phyloP scores from a whole-genome alignment of 805 yeast species.

The Yarrowia sp. region DNA sequence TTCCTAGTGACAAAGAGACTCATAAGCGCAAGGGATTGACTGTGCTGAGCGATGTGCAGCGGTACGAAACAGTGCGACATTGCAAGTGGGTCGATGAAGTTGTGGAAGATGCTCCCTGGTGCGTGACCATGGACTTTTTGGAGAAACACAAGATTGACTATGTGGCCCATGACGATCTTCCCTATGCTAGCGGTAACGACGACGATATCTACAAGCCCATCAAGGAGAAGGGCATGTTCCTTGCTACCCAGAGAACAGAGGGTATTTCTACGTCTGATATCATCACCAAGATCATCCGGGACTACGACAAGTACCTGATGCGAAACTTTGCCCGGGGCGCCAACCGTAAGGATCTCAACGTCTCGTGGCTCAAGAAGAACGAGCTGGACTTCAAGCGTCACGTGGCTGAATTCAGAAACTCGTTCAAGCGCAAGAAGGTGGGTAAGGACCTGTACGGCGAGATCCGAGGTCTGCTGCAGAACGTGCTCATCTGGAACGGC shows the following conservation, averaged over 20 bases:
- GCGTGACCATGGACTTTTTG: conserved; percentile 82
- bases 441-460: conserved; percentile 82
- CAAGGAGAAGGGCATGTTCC: conserved; percentile 86
- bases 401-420: conserved; percentile 82
- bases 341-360: conserved; percentile 93
- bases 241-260: conserved; percentile 95
- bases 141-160: conserved; percentile 84
- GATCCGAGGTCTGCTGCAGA: conserved; percentile 53
- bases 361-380: conserved; percentile 96
- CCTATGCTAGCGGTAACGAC: conserved; percentile 85
- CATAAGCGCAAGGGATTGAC: conserved; percentile 94
- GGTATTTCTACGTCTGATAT: conserved; percentile 96
- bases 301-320: conserved; percentile 95
- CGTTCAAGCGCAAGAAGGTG: conserved; percentile 75
- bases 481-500: conserved; percentile 39
- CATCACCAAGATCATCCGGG: conserved; percentile 91
- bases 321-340: conserved; percentile 98
- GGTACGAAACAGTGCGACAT: conserved; percentile 89
- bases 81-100: conserved; percentile 99
- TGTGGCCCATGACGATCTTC: conserved; percentile 97
- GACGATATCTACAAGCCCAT: conserved; percentile 95
- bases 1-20: conserved; percentile 88
- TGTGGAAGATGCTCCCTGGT: conserved; percentile 94
- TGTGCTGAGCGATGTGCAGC: conserved; percentile 83
- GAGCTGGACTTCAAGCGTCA: conserved; percentile 94